Evolutionary conservation across 176 grass and related monocot species (phyloP).

Genomic region (Lolium rigidum): DNA sequence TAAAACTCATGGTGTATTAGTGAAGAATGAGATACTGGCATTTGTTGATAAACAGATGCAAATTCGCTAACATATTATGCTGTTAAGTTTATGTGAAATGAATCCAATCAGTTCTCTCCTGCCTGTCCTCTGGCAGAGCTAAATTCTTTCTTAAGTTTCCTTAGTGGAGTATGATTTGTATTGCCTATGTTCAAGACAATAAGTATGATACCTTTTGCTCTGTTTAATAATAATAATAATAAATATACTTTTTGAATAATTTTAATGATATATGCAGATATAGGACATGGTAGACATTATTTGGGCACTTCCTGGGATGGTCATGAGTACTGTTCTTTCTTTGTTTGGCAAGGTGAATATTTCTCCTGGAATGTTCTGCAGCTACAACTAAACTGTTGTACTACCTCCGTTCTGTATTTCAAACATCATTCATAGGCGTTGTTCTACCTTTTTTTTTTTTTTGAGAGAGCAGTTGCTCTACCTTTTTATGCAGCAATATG

Average conservation of each 20-base stretch:
- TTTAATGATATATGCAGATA: background rate
- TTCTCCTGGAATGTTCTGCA: background rate
- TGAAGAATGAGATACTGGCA: constrained; percentile 28
- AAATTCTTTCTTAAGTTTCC: background rate
- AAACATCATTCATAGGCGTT: background rate
- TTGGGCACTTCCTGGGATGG: background rate
- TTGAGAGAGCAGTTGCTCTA: too few relatives aligned
- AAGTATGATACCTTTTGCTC: background rate
- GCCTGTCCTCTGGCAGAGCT: background rate
- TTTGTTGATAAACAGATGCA: background rate
- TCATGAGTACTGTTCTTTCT: background rate
- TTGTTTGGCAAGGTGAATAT: background rate
- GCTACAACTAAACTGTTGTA: background rate
- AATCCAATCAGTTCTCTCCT: background rate
- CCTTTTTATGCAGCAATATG: background rate
- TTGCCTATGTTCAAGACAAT: constrained; percentile 2
- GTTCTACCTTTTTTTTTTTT: background rate
- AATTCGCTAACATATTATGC: background rate
- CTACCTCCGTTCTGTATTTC: background rate
- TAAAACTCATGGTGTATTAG: constrained; percentile 25
- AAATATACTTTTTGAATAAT: background rate
- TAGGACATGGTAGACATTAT: background rate
- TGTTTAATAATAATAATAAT: too few relatives aligned
- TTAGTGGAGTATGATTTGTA: background rate
- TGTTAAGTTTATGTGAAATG: constrained; percentile 22